These are phyloP conservation scores for Ricinus communis DNA, from an alignment of 345 rosid species.

Conservation along the genomic window DNA sequence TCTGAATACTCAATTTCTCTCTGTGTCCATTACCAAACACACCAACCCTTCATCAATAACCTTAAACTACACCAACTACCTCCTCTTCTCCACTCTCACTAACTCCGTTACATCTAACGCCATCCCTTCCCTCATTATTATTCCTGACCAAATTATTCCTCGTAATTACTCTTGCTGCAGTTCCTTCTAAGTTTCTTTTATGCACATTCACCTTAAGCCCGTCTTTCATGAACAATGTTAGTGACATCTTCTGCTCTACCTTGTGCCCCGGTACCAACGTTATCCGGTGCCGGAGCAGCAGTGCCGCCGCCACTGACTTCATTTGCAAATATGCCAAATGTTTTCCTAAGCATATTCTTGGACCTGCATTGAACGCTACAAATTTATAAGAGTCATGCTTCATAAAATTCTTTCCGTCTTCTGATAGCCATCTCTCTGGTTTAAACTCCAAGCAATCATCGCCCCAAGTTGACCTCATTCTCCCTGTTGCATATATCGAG, in stretches of 20 bases:
- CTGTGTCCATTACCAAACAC: slow-evolving; percentile 14
- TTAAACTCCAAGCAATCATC: slow-evolving; percentile 80
- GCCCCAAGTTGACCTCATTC: slow-evolving; percentile 89
- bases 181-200: slow-evolving; percentile 50
- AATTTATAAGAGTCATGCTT: slow-evolving; percentile 72
- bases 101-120: slow-evolving; percentile 23
- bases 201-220: slow-evolving; percentile 72
- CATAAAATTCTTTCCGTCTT: slow-evolving; percentile 47
- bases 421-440: slow-evolving; percentile 88
- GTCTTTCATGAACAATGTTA: slow-evolving; percentile 84
- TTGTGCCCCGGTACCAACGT: slow-evolving; percentile 66
- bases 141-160: slow-evolving; percentile 11
- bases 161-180: slow-evolving; percentile 32
- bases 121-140: neutral
- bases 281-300: slow-evolving; percentile 64
- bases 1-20: neutral
- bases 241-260: slow-evolving; percentile 97
- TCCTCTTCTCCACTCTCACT: neutral
- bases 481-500: slow-evolving; percentile 85
- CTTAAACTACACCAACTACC: slow-evolving; percentile 35
- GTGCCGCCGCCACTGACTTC: slow-evolving; percentile 87
- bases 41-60: slow-evolving; percentile 18
- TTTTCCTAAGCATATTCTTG: slow-evolving; percentile 82
- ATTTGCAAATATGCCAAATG: slow-evolving; percentile 85
- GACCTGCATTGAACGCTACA: slow-evolving; percentile 93